These are phyloP conservation scores for Nicotiana obtusifolia DNA, from an alignment of 257 asterid genomes.

Conservation along the genomic window DNA sequence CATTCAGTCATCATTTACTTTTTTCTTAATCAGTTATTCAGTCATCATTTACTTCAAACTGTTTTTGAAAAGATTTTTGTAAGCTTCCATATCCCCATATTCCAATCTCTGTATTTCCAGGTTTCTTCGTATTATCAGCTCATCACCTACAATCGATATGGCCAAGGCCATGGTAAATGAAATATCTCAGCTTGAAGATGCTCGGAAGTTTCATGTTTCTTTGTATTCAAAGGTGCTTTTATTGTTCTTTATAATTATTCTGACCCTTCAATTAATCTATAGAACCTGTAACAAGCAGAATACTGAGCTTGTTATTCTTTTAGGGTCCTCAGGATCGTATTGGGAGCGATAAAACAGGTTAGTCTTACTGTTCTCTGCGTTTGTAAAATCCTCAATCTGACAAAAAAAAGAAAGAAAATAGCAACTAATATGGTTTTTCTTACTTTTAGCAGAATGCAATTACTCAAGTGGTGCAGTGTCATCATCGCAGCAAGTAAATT, in stretches of 20 bases:
- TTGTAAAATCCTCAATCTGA: background rate
- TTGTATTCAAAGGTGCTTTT: constrained; percentile 60
- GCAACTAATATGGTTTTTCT: background rate
- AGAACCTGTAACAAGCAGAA: background rate
- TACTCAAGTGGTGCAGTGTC: constrained; percentile 2
- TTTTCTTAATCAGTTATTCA: constrained; percentile 10
- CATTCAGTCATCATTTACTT: constrained; percentile 14
- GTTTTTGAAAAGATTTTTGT: background rate
- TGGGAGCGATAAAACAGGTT: constrained; percentile 43
- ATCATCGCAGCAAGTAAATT: background rate
- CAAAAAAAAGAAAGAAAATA: background rate
- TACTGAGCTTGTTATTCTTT: constrained; percentile 15
- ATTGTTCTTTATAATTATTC: background rate
- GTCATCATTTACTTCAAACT: background rate
- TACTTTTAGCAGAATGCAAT: background rate
- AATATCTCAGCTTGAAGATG: constrained; percentile 89
- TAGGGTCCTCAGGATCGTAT: constrained; percentile 45
- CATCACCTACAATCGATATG: constrained; percentile 38
- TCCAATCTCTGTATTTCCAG: constrained; percentile 33
- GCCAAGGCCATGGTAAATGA: constrained; percentile 52
- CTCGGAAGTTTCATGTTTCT: constrained; percentile 69
- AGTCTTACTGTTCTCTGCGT: constrained; percentile 14
- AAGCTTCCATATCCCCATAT: background rate
- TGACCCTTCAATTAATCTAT: constrained; percentile 10
- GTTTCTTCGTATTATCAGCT: constrained; percentile 65